A percentile compares a stretch with the other conserved stretches of the same genome.
These are phyloP conservation scores for Areca catechu DNA, from an alignment of 176 grass and related monocot species.

Conservation along the genomic window DNA sequence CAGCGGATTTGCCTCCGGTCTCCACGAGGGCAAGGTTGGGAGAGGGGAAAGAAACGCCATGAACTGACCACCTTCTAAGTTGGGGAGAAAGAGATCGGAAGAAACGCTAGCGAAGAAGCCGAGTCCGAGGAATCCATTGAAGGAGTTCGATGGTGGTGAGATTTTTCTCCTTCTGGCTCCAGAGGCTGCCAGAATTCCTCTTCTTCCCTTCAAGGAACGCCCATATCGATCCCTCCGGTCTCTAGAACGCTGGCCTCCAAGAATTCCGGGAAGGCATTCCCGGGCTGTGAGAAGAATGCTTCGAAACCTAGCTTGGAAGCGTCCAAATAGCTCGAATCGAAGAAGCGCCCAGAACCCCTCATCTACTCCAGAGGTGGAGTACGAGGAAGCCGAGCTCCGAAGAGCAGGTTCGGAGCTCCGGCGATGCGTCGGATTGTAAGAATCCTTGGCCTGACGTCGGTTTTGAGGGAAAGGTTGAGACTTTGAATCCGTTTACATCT, in stretches of 20 bases:
- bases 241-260: background rate
- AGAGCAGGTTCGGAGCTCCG: too few species aligned
- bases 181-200: conserved; percentile 12
- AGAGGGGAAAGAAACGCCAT: conserved; percentile 5
- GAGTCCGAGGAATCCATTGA: background rate
- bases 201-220: background rate
- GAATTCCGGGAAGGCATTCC: background rate
- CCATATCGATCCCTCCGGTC: conserved; percentile 7
- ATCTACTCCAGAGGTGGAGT: conserved; percentile 11
- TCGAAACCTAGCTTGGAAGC: background rate
- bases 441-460: background rate
- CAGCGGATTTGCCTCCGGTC: background rate
- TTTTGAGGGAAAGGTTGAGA: background rate
- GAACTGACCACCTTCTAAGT: background rate
- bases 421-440: too few species aligned
- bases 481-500: too few species aligned
- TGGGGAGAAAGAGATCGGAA: background rate
- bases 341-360: background rate
- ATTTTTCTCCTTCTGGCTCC: background rate
- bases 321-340: background rate
- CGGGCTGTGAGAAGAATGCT: background rate
- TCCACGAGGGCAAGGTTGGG: too few species aligned
- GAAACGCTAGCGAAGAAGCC: background rate
- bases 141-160: background rate
- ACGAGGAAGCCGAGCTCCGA: conserved; percentile 6